Conservation (phyloP, 805 yeast genomes). For the Nadsonia fulvescens region DNA sequence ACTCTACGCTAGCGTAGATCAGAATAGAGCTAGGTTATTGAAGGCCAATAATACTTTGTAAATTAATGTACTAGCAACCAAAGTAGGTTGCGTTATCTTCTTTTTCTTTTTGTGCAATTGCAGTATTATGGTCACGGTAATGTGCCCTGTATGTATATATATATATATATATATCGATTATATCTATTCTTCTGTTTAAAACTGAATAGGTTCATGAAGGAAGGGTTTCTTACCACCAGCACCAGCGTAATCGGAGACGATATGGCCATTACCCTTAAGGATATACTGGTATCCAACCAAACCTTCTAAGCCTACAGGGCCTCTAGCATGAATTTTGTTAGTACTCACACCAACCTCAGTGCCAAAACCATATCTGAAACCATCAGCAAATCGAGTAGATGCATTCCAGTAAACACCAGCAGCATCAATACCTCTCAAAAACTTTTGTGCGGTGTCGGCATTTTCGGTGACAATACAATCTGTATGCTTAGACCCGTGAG, state of each 20-base stretch:
- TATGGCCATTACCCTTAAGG: conserved; percentile 80
- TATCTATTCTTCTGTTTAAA: too few species aligned
- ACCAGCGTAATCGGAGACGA: conserved; percentile 81
- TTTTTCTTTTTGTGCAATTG: too few species aligned
- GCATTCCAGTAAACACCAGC: conserved; percentile 98
- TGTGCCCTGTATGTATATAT: too few species aligned
- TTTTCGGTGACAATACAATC: conserved; percentile 77
- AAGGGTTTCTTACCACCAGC: conserved; percentile 76
- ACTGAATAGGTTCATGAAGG: conserved; percentile 29
- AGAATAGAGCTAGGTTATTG: too few species aligned
- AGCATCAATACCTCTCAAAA: conserved; percentile 76
- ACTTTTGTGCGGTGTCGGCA: conserved; percentile 50
- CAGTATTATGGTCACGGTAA: too few species aligned
- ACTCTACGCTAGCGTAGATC: too few species aligned
- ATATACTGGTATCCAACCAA: conserved; percentile 90
- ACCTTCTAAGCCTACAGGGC: conserved; percentile 97
- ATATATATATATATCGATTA: too few species aligned
- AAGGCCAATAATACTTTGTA: too few species aligned
- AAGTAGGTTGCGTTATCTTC: too few species aligned
- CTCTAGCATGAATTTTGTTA: conserved; percentile 92
- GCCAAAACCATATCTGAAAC: conserved; percentile 96
- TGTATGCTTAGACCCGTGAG: conserved; percentile 91
- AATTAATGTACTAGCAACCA: too few species aligned
- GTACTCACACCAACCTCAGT: conserved; percentile 97
- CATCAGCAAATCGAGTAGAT: conserved; percentile 94